These are phyloP conservation scores for Globisporangium ultimum DNA, from an alignment of 352 stramenopile genomes.

Conservation along the genomic window DNA sequence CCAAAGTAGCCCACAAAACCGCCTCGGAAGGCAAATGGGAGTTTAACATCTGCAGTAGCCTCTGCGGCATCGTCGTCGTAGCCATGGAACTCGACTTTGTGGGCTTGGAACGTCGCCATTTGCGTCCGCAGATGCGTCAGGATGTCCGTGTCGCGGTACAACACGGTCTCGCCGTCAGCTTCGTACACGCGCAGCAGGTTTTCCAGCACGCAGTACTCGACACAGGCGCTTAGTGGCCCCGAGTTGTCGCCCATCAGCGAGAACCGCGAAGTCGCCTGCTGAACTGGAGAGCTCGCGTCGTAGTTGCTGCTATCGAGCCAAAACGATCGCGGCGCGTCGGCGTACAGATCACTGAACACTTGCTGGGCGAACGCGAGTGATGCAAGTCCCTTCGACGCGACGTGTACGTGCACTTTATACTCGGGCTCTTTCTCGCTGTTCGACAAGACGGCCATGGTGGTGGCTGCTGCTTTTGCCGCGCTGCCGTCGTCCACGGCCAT, in stretches of 20 bases:
- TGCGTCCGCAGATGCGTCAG: constrained; percentile 38
- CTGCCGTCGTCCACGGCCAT: not conserved
- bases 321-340: constrained; percentile 45
- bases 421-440: constrained; percentile 5
- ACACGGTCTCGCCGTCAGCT: constrained; percentile 3
- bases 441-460: not conserved
- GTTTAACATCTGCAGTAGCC: not conserved
- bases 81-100: constrained; percentile 25
- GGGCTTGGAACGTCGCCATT: constrained; percentile 28
- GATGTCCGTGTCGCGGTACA: constrained; percentile 26
- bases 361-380: constrained; percentile 59
- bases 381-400: constrained; percentile 27
- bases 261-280: constrained; percentile 32
- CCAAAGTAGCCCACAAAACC: constrained; percentile 89
- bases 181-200: constrained; percentile 39
- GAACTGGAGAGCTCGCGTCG: constrained; percentile 9
- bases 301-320: constrained; percentile 85
- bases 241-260: constrained; percentile 74
- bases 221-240: constrained; percentile 53
- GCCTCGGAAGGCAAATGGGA: constrained; percentile 78
- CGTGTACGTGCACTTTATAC: constrained; percentile 40
- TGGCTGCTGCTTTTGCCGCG: not conserved
- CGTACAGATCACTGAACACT: constrained; percentile 59
- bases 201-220: constrained; percentile 68
- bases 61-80: constrained; percentile 1